Base-by-base conservation (phyloP, 768 basidiomycete species). In the Sarcodon aspratus region DNA sequence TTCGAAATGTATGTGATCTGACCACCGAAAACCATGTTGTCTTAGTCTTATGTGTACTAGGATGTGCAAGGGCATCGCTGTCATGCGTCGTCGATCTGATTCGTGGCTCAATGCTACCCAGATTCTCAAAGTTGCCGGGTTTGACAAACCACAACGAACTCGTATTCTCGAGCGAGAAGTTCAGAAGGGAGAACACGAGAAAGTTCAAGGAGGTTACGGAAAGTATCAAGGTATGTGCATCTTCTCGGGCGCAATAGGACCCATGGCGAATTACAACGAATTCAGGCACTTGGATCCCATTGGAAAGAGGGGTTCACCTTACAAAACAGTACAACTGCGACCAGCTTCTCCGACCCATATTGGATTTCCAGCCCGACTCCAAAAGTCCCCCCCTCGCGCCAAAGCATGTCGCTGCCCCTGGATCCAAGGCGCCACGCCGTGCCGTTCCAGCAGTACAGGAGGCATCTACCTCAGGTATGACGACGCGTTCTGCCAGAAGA, bases 91-190 rank as follows among this genome's bases (percentile, higher is more conserved):
- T 59, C 85, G 93, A 63, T 77, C 89, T 35, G 96, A 99, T 68
- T 87, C 86, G 37, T 99, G 96, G 89, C 75, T 99, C 50, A 99
- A 99, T 76, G 96, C 96, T 67, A 99, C 96, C 1, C 92, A 95
- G 63, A 96, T 99, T 54, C 79, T 99, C 60, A 99, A 99, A 66
- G 95, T 99, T 57, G 96, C 94, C 31, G 96, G 95, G 9, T 98
- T 98, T 58, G 96, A 99, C 70, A 99, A 99, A 64, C 96, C 96
- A 1, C 96, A 98, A 63, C 75, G 96, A 45, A 99, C 96, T 51
- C 82, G 96, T 48, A 94, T 99, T 12, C 76, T 99, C 40, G 96
- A 99, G 66, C 80, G 96, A 55, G 96, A 99, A 67, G 84, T 99
- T 7, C 96, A 99, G 64, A 98, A 98, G 63, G 96, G 94, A 27